phyloP scores from a whole-genome alignment of 176 grass and related monocot species.

The Pontederia paniculata region DNA sequence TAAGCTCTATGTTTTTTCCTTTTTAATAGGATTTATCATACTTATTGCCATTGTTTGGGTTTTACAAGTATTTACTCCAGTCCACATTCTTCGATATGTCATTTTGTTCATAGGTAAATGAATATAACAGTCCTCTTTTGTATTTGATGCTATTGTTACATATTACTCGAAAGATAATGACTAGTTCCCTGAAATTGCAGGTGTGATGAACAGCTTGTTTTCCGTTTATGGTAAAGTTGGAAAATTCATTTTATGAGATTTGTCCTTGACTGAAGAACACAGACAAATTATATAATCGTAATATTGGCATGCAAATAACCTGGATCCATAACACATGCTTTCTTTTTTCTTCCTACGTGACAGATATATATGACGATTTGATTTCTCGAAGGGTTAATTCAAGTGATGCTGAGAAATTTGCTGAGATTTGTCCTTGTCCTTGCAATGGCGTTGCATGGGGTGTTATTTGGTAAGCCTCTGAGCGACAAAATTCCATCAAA shows the following conservation, averaged over 20 bases:
- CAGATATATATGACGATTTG: conserved; percentile 95
- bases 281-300: neutral
- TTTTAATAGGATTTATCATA: conserved; percentile 66
- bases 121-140: neutral
- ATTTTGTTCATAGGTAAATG: conserved; percentile 89
- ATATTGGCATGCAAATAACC: neutral
- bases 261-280: conserved; percentile 19
- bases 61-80: conserved; percentile 65
- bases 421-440: conserved; percentile 93
- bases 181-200: conserved; percentile 33
- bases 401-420: conserved; percentile 98
- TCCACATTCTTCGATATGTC: conserved; percentile 71
- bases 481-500: neutral
- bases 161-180: neutral
- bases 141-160: neutral
- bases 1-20: conserved; percentile 7
- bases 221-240: conserved; percentile 81
- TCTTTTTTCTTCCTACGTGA: conserved; percentile 3
- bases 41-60: conserved; percentile 82
- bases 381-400: conserved; percentile 95
- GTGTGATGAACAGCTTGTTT: conserved; percentile 99
- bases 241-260: neutral
- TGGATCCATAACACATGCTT: neutral
- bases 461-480: conserved; percentile 65
- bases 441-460: conserved; percentile 85